A percentile compares a stretch with the other conserved stretches of the same genome.
Conservation (phyloP, 2,329 filamentous ascomycete species). For the Pestalotiopsis sp. region DNA sequence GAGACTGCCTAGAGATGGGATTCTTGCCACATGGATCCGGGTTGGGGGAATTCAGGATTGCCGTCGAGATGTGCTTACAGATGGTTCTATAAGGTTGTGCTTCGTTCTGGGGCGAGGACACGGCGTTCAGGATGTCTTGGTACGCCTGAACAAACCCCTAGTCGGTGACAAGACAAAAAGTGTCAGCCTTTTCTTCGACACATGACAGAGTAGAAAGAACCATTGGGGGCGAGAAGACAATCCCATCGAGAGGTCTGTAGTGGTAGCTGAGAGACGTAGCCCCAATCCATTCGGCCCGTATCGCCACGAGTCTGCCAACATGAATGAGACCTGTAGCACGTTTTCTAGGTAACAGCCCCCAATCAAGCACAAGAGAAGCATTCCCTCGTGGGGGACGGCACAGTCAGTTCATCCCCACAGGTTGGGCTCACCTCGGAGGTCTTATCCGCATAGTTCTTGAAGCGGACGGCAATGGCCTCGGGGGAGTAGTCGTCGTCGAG, state of each 20-base stretch:
- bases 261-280: neutral
- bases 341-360: neutral
- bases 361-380: neutral
- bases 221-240: neutral
- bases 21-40: neutral
- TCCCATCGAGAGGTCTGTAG: neutral
- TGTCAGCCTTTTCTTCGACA: conserved; percentile 8
- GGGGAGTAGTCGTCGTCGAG: conserved; percentile 58
- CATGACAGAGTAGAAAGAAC: neutral
- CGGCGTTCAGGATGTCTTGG: conserved; percentile 59
- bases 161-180: conserved; percentile 6
- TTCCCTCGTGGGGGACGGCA: neutral
- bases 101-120: conserved; percentile 43
- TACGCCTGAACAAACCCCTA: conserved; percentile 69
- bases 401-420: neutral
- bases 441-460: conserved; percentile 54
- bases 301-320: neutral
- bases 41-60: neutral
- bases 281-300: neutral
- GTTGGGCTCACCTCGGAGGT: conserved; percentile 39
- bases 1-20: neutral
- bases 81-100: conserved; percentile 58
- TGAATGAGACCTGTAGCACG: neutral
- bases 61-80: conserved; percentile 38
- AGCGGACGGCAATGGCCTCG: conserved; percentile 58